These are phyloP conservation scores for Sphenostylis stenocarpa DNA, from an alignment of 306 rosid species.

Conservation along the genomic window DNA sequence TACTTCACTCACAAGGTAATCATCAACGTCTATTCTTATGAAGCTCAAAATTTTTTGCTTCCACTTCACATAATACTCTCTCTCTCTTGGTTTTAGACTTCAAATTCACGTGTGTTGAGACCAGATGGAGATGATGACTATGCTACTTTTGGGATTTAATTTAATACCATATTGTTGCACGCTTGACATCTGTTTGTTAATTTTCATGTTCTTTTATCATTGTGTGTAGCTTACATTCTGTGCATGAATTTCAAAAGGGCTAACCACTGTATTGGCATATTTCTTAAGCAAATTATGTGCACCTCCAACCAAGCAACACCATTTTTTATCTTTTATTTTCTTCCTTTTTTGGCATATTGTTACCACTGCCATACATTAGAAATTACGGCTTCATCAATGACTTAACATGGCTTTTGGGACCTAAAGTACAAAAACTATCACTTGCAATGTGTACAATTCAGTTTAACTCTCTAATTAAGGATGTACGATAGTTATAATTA, in stretches of 20 bases:
- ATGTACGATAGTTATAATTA: background rate
- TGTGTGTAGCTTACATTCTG: conserved; percentile 29
- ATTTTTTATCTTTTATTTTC: background rate
- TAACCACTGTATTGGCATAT: conserved; percentile 46
- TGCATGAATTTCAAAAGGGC: conserved; percentile 49
- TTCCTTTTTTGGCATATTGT: conserved; percentile 16
- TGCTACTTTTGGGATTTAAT: conserved; percentile 31
- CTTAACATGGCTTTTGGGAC: background rate
- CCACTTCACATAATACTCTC: conserved; percentile 55
- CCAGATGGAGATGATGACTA: conserved; percentile 19
- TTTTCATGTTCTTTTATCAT: conserved; percentile 1
- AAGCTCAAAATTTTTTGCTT: conserved; percentile 47
- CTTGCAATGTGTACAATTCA: background rate
- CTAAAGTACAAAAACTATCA: background rate
- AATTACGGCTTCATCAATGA: background rate
- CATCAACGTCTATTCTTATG: conserved; percentile 26
- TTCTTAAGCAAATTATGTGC: conserved; percentile 45
- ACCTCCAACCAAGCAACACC: conserved; percentile 32
- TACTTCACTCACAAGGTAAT: conserved; percentile 90
- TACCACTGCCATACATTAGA: background rate
- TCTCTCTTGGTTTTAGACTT: conserved; percentile 35
- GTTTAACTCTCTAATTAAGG: background rate
- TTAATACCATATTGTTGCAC: conserved; percentile 26
- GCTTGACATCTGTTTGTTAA: conserved; percentile 33
- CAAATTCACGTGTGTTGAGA: conserved; percentile 48